Evolutionary conservation across 139 green algal species (phyloP).

Genomic region (Picochlorum costavermella): DNA sequence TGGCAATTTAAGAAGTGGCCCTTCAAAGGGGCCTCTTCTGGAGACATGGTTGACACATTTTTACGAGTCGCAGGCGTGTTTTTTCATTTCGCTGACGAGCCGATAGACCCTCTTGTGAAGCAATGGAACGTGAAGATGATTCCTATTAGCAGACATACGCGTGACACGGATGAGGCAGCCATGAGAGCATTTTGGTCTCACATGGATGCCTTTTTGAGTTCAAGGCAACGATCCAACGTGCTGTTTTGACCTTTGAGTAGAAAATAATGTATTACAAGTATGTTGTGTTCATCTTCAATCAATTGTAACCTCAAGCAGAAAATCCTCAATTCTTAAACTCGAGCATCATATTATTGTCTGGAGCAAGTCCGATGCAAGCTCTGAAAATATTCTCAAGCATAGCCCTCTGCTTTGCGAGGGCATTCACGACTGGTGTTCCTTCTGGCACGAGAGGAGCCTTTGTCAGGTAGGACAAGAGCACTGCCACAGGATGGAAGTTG

Average conservation of each 20-base stretch:
- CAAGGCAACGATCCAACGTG: neutral
- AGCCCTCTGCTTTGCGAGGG: constrained; percentile 89
- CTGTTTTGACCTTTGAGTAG: neutral
- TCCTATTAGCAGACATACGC: constrained; percentile 15
- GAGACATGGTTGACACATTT: constrained; percentile 41
- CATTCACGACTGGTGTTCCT: constrained; percentile 93
- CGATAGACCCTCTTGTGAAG: constrained; percentile 23
- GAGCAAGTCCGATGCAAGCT: constrained; percentile 87
- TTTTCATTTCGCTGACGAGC: constrained; percentile 40
- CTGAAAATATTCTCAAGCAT: constrained; percentile 98
- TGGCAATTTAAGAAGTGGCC: constrained; percentile 72
- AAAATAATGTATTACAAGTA: neutral
- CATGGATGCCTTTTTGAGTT: constrained; percentile 12
- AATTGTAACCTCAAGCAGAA: neutral
- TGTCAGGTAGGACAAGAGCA: constrained; percentile 89
- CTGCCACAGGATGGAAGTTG: constrained; percentile 85
- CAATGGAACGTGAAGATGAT: constrained; percentile 42
- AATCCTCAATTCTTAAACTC: constrained; percentile 45
- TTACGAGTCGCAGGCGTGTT: constrained; percentile 23
- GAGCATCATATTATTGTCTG: constrained; percentile 96
- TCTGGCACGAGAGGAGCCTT: constrained; percentile 84
- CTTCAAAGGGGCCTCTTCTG: constrained; percentile 38
- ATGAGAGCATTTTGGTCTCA: constrained; percentile 7
- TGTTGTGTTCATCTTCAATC: neutral
- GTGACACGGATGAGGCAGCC: constrained; percentile 24